Percentiles rank a stretch among this genome's conserved stretches.
Evolutionary conservation across 306 rosid species (phyloP).

Genomic region (Trifolium pratense): DNA sequence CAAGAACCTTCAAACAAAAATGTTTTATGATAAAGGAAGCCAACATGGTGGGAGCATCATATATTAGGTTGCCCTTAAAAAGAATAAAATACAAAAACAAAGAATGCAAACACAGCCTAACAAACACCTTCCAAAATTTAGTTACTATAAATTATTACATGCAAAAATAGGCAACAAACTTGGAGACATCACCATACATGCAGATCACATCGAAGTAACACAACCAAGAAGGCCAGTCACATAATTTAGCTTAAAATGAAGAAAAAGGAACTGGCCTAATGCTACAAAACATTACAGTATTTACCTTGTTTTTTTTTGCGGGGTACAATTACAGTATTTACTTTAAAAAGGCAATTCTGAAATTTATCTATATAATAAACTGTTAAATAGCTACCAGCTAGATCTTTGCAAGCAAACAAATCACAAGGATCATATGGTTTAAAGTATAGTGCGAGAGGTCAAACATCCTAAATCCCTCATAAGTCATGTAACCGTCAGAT

Average conservation of each 20-base stretch:
- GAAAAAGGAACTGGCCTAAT: background rate
- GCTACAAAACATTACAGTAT: slow-evolving; percentile 6
- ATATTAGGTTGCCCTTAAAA: background rate
- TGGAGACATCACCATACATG: slow-evolving; percentile 12
- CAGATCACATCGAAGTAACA: slow-evolving; percentile 22
- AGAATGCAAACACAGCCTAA: slow-evolving; percentile 22
- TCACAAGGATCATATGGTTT: background rate
- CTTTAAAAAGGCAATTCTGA: slow-evolving; percentile 5
- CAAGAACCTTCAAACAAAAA: slow-evolving; percentile 35
- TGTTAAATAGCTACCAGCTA: background rate
- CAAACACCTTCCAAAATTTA: slow-evolving; percentile 10
- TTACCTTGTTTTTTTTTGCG: too few relatives aligned
- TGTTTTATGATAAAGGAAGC: slow-evolving; percentile 5
- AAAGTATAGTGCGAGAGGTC: background rate
- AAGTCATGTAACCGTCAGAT: slow-evolving; percentile 1
- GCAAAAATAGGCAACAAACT: slow-evolving; percentile 39
- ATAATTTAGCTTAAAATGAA: slow-evolving; percentile 12
- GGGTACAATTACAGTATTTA: slow-evolving; percentile 18
- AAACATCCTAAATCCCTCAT: slow-evolving; percentile 17
- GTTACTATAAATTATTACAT: background rate
- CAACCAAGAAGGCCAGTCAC: slow-evolving; percentile 20
- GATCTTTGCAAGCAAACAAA: background rate
- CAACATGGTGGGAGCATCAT: slow-evolving; percentile 9
- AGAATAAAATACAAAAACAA: slow-evolving; percentile 22
- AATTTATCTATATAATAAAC: slow-evolving; percentile 11